Evolutionary conservation across 331 rosid species (phyloP).

Genomic region (Spiraea crenata): DNA sequence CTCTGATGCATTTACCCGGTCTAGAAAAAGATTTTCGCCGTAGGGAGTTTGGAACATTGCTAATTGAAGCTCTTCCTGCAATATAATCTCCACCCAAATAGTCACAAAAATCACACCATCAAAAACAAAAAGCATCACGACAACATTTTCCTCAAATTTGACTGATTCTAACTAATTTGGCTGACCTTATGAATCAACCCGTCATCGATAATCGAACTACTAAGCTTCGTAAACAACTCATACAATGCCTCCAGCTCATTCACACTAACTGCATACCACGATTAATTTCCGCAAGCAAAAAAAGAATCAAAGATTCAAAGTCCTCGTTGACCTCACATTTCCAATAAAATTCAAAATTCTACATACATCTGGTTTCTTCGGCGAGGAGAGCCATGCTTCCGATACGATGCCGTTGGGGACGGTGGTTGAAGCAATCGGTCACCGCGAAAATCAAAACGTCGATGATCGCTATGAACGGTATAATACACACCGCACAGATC

Average conservation of each 20-base stretch:
- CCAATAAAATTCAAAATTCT: background rate
- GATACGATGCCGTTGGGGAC: slow-evolving; percentile 11
- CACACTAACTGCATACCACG: slow-evolving; percentile 45
- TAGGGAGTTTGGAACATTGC: slow-evolving; percentile 53
- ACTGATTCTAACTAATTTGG: background rate
- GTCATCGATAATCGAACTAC: slow-evolving; percentile 74
- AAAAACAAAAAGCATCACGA: background rate
- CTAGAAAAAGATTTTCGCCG: slow-evolving; percentile 66
- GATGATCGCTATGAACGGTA: slow-evolving; percentile 41
- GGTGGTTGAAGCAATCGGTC: slow-evolving; percentile 40
- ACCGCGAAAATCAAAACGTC: slow-evolving; percentile 44
- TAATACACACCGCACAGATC: slow-evolving; percentile 44
- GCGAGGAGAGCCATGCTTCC: slow-evolving; percentile 43
- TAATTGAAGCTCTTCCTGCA: slow-evolving; percentile 77
- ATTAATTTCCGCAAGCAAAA: background rate
- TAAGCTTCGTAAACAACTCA: slow-evolving; percentile 68
- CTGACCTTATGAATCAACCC: slow-evolving; percentile 84
- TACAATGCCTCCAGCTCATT: slow-evolving; percentile 74
- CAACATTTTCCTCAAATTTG: background rate
- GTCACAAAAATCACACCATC: background rate
- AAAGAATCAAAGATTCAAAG: background rate
- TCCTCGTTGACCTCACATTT: background rate
- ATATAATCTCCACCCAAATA: slow-evolving; percentile 6
- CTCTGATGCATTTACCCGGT: slow-evolving; percentile 47
- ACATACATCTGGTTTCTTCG: slow-evolving; percentile 57